Conservation (phyloP, 345 rosid species). For the Moricandia arvensis region DNA sequence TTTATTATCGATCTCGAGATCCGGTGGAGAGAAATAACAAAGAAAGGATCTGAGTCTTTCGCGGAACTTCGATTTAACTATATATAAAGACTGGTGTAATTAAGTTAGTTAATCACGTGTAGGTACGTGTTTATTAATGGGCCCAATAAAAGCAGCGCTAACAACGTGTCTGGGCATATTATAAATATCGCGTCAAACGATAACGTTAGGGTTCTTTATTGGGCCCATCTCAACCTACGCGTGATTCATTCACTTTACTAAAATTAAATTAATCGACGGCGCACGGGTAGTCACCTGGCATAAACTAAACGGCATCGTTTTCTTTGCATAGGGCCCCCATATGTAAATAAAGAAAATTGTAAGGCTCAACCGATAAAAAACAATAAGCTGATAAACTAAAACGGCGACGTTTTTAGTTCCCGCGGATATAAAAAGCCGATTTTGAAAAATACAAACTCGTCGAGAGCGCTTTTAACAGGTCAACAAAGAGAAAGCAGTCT, state of each 20-base stretch:
- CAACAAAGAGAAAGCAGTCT: neutral
- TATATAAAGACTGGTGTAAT: neutral
- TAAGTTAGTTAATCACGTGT: neutral
- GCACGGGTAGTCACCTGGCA: neutral
- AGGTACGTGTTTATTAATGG: neutral
- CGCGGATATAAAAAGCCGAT: neutral
- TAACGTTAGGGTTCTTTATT: neutral
- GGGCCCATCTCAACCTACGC: neutral
- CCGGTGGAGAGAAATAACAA: neutral
- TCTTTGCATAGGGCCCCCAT: neutral
- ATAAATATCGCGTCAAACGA: neutral
- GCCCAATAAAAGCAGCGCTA: neutral
- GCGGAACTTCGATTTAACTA: neutral
- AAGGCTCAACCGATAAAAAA: neutral
- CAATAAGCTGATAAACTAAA: neutral
- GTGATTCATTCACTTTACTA: neutral
- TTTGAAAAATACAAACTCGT: conserved; percentile 11
- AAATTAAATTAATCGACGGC: neutral
- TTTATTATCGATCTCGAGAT: conserved; percentile 12
- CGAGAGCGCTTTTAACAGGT: too few species aligned
- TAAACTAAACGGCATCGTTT: neutral
- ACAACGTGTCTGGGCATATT: neutral
- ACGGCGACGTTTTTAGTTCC: neutral
- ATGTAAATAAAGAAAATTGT: neutral
- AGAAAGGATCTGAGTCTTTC: conserved; percentile 15